Evolutionary conservation across 2,329 filamentous ascomycete genomes (phyloP), one percentile per base, ranked within the genome.

Genomic region (Basipetospora sp.): DNA sequence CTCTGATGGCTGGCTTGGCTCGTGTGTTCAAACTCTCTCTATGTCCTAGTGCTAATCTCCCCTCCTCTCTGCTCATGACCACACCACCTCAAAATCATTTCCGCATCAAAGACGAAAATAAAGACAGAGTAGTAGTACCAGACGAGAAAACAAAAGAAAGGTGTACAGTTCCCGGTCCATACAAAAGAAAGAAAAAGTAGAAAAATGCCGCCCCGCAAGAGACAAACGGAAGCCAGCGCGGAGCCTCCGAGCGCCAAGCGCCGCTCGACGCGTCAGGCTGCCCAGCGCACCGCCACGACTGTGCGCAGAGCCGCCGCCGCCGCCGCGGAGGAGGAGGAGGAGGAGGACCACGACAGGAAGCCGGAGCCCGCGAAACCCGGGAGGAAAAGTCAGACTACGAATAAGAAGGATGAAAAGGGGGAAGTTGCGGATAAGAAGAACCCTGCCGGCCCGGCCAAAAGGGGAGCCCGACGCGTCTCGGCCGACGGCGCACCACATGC

Each of bases 231-330:
- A n/a, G 5, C 31, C 11, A 13, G 22, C 5, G 13, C 30, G 20
- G 16, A 30, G 8, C 30, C 29, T 16, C 36, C 36, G 30, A 11
- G 33, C 30, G 36, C 30, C 17, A 39, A 39, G 36, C 36, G 36
- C 16, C 36, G 36, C 15, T 39, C 36, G 20, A 29, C 36, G 36
- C 36, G 36, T 26, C 36, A 39, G 22, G 36, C 36, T 5, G 27
- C 27, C 27, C 14, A 5, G 13, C 8, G 5, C 8, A n/a, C 27
- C 14, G 6, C 27, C 27, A 15, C 5, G 5, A n/a, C 27, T n/a
- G n/a, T n/a, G n/a, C n/a, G n/a, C n/a, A 15, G 5, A 11, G 8
- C 27, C 5, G 5, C 9, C 8, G 9, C 5, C 14, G 14, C n/a
- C 22, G 33, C 16, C 8, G 22, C 33, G n/a, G 28, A 35, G 22